Base-by-base conservation (phyloP, 768 basidiomycete species). In the Pisolithus tinctorius region DNA sequence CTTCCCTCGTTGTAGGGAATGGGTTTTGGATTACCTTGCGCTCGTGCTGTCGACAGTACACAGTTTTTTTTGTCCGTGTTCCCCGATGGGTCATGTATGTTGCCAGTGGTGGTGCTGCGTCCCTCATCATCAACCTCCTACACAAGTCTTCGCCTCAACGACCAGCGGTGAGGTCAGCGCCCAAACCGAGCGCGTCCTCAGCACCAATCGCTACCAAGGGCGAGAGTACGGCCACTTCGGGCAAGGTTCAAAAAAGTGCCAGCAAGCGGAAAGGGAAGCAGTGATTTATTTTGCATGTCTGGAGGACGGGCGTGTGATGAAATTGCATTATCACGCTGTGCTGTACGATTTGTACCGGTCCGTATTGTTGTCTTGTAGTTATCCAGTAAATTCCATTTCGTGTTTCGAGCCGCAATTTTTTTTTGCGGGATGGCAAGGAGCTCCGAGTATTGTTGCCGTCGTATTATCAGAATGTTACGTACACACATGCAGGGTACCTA, bases 11-110 rank as follows among this genome's bases (percentile, higher is more conserved):
- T 0, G 2, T 20, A 91, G 88, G 50, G 89, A 89, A 72, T 82
- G 71, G 63, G 58, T 88, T 26, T 68, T 90, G 70, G 78, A 84
- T 53, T 77, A 76, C 60, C 60, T 81, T 45, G 84, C 84, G 0
- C 57, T 73, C 27, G 65, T 59, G 14, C 56, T 81, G 49, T 75
- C 77, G 39, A 73, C 70, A 54, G 40, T 73, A 43, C 90, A 90
- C 71, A 69, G 77, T 58, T 51, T 72, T n/a, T 53, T 55, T 77
- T 13, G 63, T 79, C 50, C 59, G 71, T 29, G 60, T 91, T 42
- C 90, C 90, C n/a, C 79, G 79, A 55, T 90, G 86, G 84, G 31
- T 86, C 23, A 67, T 91, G 60, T 75, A 88, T 60, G 58, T 88
- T 43, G 47, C 76, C 7, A 84, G 86, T 3, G 90, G 88, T 38